phyloP scores from a whole-genome alignment of 371 early-diverging fungal species.

The Phascolomyces articulosus region DNA sequence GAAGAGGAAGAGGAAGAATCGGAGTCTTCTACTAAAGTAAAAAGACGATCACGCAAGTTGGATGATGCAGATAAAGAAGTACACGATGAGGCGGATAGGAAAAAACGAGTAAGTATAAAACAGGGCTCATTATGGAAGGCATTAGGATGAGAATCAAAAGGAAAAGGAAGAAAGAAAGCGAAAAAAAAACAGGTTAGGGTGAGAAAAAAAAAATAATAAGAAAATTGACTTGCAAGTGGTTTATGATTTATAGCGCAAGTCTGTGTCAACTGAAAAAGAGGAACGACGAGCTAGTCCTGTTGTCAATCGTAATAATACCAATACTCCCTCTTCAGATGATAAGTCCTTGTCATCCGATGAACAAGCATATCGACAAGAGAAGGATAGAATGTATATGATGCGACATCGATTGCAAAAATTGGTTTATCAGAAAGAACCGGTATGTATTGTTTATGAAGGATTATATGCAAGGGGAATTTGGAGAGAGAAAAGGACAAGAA shows the following conservation, averaged over 20 bases:
- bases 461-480: not conserved
- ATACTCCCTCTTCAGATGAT: not conserved
- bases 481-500: not conserved
- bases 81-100: constrained; percentile 20
- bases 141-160: not conserved
- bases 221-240: not conserved
- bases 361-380: constrained; percentile 23
- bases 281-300: constrained; percentile 8
- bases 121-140: too few species aligned
- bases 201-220: too few species aligned
- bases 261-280: constrained; percentile 15
- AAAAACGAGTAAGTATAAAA: constrained; percentile 42
- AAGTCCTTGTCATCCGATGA: constrained; percentile 14
- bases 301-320: constrained; percentile 7
- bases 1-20: constrained; percentile 22
- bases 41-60: constrained; percentile 26
- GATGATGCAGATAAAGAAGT: constrained; percentile 28
- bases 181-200: too few species aligned
- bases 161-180: not conserved
- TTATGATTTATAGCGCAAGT: constrained; percentile 25
- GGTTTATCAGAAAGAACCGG: constrained; percentile 54
- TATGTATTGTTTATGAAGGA: constrained; percentile 7
- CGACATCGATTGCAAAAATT: constrained; percentile 48
- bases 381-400: constrained; percentile 40
- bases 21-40: constrained; percentile 8